A percentile compares a stretch with the other conserved stretches of the same genome.
phyloP scores from a whole-genome alignment of 164 flowering plant species.

The Hamamelis virginiana region DNA sequence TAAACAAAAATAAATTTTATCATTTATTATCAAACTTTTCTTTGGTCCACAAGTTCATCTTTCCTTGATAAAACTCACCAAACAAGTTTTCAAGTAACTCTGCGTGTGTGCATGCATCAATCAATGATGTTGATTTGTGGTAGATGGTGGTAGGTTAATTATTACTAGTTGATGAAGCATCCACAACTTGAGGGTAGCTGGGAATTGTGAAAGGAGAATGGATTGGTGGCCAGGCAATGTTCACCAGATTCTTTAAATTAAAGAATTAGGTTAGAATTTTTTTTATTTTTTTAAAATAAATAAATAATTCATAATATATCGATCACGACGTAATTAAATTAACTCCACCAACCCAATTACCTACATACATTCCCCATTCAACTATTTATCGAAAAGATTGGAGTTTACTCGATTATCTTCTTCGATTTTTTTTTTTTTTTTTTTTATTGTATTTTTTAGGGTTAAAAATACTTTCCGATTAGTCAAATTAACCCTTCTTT shows the following conservation, averaged over 20 bases:
- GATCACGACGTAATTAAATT: not conserved
- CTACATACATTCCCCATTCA: not conserved
- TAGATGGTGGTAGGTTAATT: slow-evolving; percentile 12
- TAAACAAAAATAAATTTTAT: too few species aligned
- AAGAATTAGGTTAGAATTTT: not conserved
- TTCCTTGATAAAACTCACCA: too few species aligned
- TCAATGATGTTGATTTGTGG: too few species aligned
- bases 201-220: not conserved
- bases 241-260: not conserved
- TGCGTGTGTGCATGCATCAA: too few species aligned
- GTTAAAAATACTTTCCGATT: not conserved
- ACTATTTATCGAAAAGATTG: too few species aligned
- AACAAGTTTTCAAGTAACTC: not conserved
- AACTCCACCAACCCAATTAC: not conserved
- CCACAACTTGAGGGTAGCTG: slow-evolving; percentile 4
- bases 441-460: too few species aligned
- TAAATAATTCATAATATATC: too few species aligned
- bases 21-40: too few species aligned
- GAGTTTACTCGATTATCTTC: too few species aligned
- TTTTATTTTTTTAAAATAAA: too few species aligned
- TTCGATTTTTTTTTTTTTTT: too few species aligned
- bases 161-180: not conserved
- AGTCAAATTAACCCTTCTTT: not conserved
- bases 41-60: too few species aligned
- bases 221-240: not conserved